Conservation (phyloP, 106 monocot genomes). For the Narthecium ossifragum region DNA sequence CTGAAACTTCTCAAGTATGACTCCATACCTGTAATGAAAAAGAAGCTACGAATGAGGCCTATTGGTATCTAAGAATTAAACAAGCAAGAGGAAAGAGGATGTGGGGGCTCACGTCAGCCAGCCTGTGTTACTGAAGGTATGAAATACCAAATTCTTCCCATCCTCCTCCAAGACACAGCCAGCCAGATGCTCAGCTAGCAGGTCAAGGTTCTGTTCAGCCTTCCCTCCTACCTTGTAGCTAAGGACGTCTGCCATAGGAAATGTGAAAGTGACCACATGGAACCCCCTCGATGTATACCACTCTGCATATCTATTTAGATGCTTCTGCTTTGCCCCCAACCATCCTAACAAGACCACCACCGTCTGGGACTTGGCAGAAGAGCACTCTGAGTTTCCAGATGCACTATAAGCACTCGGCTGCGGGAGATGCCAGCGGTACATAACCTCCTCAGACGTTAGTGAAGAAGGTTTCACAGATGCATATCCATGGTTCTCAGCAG, state of each 20-base stretch:
- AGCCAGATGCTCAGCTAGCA: conserved; percentile 68
- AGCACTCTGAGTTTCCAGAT: conserved; percentile 18
- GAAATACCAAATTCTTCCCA: conserved; percentile 82
- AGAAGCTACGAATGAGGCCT: background rate
- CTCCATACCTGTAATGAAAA: conserved; percentile 70
- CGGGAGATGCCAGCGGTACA: conserved; percentile 87
- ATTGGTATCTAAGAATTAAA: background rate
- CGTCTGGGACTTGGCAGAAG: conserved; percentile 45
- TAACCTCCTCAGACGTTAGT: conserved; percentile 41
- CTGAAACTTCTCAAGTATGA: conserved; percentile 79
- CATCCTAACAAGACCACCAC: conserved; percentile 91
- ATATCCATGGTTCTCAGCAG: conserved; percentile 5
- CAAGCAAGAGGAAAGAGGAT: background rate
- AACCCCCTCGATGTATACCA: conserved; percentile 95
- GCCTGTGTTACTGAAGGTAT: conserved; percentile 96
- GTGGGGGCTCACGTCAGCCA: conserved; percentile 60
- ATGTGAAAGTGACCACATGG: conserved; percentile 86
- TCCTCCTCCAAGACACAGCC: conserved; percentile 72
- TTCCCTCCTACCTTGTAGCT: conserved; percentile 76
- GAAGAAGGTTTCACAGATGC: conserved; percentile 13
- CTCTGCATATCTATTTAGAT: conserved; percentile 84
- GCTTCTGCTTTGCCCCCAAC: conserved; percentile 90
- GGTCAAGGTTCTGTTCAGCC: conserved; percentile 50
- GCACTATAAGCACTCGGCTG: conserved; percentile 21
- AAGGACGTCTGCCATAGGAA: conserved; percentile 72